These are phyloP conservation scores for Cenococcum geophilum DNA, from an alignment of 495 filamentous ascomycete species.

Conservation along the genomic window DNA sequence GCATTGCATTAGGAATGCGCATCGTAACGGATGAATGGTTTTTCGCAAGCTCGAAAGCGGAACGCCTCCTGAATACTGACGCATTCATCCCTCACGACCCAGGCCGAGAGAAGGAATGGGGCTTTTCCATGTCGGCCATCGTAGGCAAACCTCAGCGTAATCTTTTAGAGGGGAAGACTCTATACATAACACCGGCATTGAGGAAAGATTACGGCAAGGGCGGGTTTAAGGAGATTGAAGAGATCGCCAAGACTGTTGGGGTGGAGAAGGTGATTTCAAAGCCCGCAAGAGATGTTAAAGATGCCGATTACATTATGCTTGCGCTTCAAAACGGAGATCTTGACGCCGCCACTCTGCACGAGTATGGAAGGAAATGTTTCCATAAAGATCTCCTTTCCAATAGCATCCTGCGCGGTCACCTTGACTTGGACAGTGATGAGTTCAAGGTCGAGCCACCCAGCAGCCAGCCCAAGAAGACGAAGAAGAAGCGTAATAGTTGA, in stretches of 20 bases:
- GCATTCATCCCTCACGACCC: conserved; percentile 32
- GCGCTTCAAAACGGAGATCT: conserved; percentile 19
- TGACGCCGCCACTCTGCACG: conserved; percentile 8
- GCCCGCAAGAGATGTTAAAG: conserved; percentile 18
- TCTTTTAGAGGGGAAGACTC: conserved; percentile 29
- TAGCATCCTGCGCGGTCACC: conserved; percentile 24
- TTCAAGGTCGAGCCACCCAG: conserved; percentile 17
- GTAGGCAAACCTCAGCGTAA: conserved; percentile 27
- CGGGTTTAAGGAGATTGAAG: conserved; percentile 35
- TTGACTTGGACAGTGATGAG: conserved; percentile 28
- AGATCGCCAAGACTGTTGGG: conserved; percentile 33
- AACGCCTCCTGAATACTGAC: conserved; percentile 28
- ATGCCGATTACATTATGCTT: conserved; percentile 13
- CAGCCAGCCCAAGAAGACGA: not conserved
- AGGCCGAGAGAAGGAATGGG: conserved; percentile 37
- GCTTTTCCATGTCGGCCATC: conserved; percentile 30
- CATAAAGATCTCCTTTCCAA: conserved; percentile 23
- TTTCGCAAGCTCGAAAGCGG: conserved; percentile 26
- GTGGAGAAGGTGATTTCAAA: conserved; percentile 19
- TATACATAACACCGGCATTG: conserved; percentile 38
- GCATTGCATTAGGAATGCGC: conserved; percentile 35
- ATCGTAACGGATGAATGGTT: conserved; percentile 43
- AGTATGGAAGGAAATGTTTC: conserved; percentile 18
- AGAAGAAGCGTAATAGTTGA: not conserved
- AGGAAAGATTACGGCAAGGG: conserved; percentile 32